These are phyloP conservation scores for Phaffomyces opuntiae DNA, from an alignment of 805 yeast species.

Conservation along the genomic window DNA sequence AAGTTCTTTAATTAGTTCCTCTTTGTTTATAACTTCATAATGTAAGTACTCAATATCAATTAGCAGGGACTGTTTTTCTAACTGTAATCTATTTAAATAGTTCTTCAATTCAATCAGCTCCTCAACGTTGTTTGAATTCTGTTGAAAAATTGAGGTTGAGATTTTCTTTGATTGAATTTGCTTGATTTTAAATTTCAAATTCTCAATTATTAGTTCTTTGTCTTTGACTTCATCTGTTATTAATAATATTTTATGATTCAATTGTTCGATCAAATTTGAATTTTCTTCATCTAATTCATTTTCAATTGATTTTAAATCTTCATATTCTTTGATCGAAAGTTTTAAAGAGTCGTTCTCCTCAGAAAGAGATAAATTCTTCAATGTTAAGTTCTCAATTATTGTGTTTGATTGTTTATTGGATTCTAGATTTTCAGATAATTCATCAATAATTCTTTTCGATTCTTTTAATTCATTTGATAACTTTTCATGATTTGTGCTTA, in stretches of 20 bases:
- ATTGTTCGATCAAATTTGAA: slow-evolving; percentile 34
- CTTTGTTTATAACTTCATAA: not conserved
- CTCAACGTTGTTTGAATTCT: not conserved
- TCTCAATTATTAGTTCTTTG: slow-evolving; percentile 9
- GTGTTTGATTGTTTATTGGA: slow-evolving; percentile 24
- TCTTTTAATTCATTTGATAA: slow-evolving; percentile 6
- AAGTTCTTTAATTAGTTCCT: not conserved
- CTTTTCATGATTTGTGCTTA: slow-evolving; percentile 10
- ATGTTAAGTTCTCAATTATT: slow-evolving; percentile 29
- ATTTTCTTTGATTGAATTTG: not conserved
- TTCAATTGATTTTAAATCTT: slow-evolving; percentile 44
- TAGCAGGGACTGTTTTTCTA: not conserved
- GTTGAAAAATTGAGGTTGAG: not conserved
- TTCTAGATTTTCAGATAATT: slow-evolving; percentile 24
- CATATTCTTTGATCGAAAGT: slow-evolving; percentile 36
- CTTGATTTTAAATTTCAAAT: slow-evolving; percentile 9
- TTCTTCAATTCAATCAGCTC: not conserved
- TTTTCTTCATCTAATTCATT: slow-evolving; percentile 40
- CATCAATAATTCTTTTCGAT: slow-evolving; percentile 9
- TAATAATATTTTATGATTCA: slow-evolving; percentile 30
- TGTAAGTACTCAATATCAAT: slow-evolving; percentile 1
- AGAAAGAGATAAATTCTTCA: slow-evolving; percentile 29
- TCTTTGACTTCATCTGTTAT: slow-evolving; percentile 18
- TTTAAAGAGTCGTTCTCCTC: slow-evolving; percentile 28
- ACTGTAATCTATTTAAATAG: not conserved